A percentile compares a stretch with the other conserved stretches of the same genome.
phyloP scores from a whole-genome alignment of 2,329 filamentous ascomycete species.

The Colletotrichum musae region DNA sequence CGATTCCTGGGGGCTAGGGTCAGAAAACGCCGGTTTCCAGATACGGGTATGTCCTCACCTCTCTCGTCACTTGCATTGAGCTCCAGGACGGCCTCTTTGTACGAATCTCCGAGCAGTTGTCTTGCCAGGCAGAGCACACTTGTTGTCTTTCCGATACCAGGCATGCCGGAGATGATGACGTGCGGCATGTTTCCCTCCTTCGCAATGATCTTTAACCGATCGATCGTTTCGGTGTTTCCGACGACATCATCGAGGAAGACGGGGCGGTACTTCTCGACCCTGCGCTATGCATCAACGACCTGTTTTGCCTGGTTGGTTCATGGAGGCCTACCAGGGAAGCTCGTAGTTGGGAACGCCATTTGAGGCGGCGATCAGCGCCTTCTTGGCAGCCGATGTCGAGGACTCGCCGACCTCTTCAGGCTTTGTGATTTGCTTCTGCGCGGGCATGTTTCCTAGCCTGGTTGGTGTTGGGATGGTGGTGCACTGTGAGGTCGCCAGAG shows the following conservation, averaged over 20 bases:
- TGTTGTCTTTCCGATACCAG: conserved; percentile 98
- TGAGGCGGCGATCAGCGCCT: conserved; percentile 64
- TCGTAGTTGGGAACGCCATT: conserved; percentile 75
- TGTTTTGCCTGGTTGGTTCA: not conserved
- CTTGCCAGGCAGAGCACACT: conserved; percentile 93
- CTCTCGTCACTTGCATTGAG: conserved; percentile 97
- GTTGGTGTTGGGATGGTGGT: conserved; percentile 11
- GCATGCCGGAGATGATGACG: conserved; percentile 99
- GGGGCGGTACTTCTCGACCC: conserved; percentile 98
- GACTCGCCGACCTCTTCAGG: conserved; percentile 71
- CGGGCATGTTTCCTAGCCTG: conserved; percentile 26
- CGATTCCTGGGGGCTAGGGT: conserved; percentile 75
- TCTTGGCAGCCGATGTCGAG: conserved; percentile 72
- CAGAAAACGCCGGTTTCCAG: conserved; percentile 53
- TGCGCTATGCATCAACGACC: conserved; percentile 56
- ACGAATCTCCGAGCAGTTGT: conserved; percentile 90
- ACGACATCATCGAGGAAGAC: conserved; percentile 97
- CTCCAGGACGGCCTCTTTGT: conserved; percentile 97
- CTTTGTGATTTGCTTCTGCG: conserved; percentile 64
- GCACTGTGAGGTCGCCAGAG: not conserved
- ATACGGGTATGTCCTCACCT: conserved; percentile 71
- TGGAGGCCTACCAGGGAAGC: conserved; percentile 78
- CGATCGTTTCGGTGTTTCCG: conserved; percentile 97
- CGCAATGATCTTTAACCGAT: conserved; percentile 97
- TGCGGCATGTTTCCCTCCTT: conserved; percentile 99